Base-by-base conservation (phyloP, 192 early-diverging fungal genomes). In the Umbelopsis sp. region DNA sequence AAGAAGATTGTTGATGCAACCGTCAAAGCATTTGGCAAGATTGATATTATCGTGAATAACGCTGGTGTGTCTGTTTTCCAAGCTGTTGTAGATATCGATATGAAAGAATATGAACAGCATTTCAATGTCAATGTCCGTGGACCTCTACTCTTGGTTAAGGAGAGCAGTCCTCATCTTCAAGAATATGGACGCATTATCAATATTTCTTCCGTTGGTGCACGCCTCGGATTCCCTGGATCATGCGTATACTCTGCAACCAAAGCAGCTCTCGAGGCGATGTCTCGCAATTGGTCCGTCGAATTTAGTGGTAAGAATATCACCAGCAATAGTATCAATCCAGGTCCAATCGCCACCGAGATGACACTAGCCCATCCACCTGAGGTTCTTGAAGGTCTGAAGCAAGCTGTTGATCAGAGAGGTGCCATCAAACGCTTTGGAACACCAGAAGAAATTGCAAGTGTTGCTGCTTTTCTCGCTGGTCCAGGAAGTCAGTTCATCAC, bases 271-370 rank as follows among this genome's bases (percentile, higher is more conserved):
- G 72, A 70, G 66, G 49, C 12, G 49, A 66, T 52, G 22, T 59
- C n/a, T 41, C 71, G 26, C 59, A 21, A 11, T 3, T 80, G 94
- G 38, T 90, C 94, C 11, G 85, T 80, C 69, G 94, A 96, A 71
- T 71, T 93, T 5, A 92, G 87, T 8, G 81, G 84, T 4, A 75
- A 83, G 2, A 85, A 84, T 11, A 81, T 96, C 14, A 81, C 90
- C 6, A 92, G 90, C 21, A 94, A 93, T 79, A 81, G 83, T 4
- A 85, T 96, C 74, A 88, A 91, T 2, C 94, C 94, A 16, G 94
- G 94, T n/a, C 94, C 94, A 16, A 93, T 93, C 38, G 93, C 89
- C 73, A 90, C 93, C 29, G 85, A 86, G 4, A 94, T 93, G 0
- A 82, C 90, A 45, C 89, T 91, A 86, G 90, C 83, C 12, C 59